Conservation (phyloP, 2,329 filamentous ascomycete genomes). For the Periconia macrospinosa region DNA sequence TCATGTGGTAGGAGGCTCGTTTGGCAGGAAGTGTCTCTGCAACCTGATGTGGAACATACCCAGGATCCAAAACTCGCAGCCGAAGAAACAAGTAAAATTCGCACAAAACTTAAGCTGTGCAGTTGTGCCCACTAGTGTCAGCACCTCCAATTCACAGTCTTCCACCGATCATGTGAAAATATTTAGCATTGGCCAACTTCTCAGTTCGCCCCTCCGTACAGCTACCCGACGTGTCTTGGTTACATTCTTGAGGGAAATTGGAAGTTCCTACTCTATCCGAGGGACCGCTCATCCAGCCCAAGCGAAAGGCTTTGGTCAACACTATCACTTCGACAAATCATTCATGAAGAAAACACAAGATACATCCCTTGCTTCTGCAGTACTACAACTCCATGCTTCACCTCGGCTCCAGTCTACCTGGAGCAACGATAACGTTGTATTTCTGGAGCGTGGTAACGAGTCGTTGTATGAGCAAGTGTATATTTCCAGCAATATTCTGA, state of each 20-base stretch:
- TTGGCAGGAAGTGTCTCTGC: constrained; percentile 1
- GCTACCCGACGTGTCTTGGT: too few relatives aligned
- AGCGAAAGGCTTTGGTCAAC: constrained; percentile 1
- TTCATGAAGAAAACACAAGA: constrained; percentile 3
- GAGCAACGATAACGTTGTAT: constrained; percentile 1
- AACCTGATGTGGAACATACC: neutral
- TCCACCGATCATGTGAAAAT: too few relatives aligned
- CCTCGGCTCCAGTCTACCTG: constrained; percentile 4
- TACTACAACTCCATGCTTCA: constrained; percentile 5
- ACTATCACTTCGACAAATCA: constrained; percentile 2
- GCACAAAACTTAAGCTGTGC: too few relatives aligned
- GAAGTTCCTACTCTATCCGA: neutral
- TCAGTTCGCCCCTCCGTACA: too few relatives aligned
- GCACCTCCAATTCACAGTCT: too few relatives aligned
- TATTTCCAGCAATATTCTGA: too few relatives aligned
- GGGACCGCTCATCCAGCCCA: neutral
- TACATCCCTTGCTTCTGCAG: constrained; percentile 4
- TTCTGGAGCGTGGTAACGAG: neutral
- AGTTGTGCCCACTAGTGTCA: too few relatives aligned
- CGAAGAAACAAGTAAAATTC: too few relatives aligned
- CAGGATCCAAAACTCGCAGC: neutral
- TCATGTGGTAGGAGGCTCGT: neutral
- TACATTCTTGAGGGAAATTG: too few relatives aligned
- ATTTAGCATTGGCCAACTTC: too few relatives aligned
- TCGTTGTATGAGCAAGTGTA: too few relatives aligned